A percentile compares a stretch with the other conserved stretches of the same genome.
Conservation (phyloP, 768 basidiomycete genomes). For the Punctularia strigosozonata region DNA sequence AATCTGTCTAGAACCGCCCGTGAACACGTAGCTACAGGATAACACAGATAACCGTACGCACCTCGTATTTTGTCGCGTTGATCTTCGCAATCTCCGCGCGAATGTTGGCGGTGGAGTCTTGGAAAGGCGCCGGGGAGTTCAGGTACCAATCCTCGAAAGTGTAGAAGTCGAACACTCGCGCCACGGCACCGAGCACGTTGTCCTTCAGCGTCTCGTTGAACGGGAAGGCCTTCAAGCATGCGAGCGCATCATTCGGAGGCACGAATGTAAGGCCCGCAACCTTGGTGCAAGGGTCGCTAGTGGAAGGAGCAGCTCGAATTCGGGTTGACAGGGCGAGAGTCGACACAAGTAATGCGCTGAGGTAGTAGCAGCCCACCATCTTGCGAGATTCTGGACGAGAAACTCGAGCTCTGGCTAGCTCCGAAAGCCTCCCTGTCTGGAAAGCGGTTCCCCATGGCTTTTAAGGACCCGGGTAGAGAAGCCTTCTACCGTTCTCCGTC, state of each 20-base stretch:
- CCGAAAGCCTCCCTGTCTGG: too few relatives aligned
- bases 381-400: too few relatives aligned
- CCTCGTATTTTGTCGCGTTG: conserved; percentile 34
- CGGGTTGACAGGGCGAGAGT: too few relatives aligned
- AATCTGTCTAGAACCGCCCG: conserved; percentile 39
- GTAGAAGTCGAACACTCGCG: conserved; percentile 37
- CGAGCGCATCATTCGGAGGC: conserved; percentile 39
- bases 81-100: conserved; percentile 35
- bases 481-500: too few relatives aligned
- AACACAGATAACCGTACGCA: conserved; percentile 10
- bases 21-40: background rate
- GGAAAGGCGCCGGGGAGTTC: conserved; percentile 38
- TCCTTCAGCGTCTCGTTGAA: conserved; percentile 46
- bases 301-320: too few relatives aligned
- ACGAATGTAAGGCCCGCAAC: conserved; percentile 30
- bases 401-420: too few relatives aligned
- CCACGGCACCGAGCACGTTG: conserved; percentile 36
- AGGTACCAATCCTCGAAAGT: conserved; percentile 43
- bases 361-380: too few relatives aligned
- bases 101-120: conserved; percentile 31
- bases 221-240: conserved; percentile 45
- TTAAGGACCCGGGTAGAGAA: too few relatives aligned
- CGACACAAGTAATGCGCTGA: too few relatives aligned
- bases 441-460: too few relatives aligned
- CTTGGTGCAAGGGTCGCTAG: conserved; percentile 23